These are phyloP conservation scores for Colletotrichum sp. DNA, from an alignment of 2,329 filamentous ascomycete species.

Conservation along the genomic window DNA sequence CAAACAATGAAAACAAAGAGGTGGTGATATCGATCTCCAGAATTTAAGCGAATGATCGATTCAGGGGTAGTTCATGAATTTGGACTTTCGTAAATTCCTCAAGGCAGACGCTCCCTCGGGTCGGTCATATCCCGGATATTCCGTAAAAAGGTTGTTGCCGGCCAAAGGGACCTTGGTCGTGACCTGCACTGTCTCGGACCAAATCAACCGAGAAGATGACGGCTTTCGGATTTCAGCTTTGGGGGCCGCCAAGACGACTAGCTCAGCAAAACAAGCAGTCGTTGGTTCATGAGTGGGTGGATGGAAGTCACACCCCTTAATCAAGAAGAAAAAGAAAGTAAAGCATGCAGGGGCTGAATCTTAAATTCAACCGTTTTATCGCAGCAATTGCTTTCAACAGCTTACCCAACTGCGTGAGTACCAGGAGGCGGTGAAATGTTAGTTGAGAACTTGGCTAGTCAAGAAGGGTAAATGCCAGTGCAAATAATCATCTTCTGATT, in stretches of 20 bases:
- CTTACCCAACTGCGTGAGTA: accelerated
- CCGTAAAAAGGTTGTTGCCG: not conserved
- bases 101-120: not conserved
- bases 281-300: not conserved
- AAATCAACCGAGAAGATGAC: not conserved
- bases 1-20: not conserved
- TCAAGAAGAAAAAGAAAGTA: not conserved
- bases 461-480: not conserved
- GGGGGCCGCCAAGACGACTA: not conserved
- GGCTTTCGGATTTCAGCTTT: not conserved
- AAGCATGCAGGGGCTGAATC: not conserved
- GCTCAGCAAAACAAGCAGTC: not conserved
- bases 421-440: not conserved
- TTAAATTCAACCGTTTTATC: not conserved
- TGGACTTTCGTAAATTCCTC: not conserved
- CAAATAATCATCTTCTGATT: not conserved
- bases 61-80: not conserved
- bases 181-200: not conserved
- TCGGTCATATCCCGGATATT: not conserved
- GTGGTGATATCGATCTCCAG: not conserved
- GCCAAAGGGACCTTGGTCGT: not conserved
- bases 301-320: not conserved
- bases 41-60: not conserved
- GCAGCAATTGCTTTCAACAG: not conserved
- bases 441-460: not conserved